Base-by-base conservation (phyloP, 2,329 filamentous ascomycete genomes). In the Aureobasidium vineae region DNA sequence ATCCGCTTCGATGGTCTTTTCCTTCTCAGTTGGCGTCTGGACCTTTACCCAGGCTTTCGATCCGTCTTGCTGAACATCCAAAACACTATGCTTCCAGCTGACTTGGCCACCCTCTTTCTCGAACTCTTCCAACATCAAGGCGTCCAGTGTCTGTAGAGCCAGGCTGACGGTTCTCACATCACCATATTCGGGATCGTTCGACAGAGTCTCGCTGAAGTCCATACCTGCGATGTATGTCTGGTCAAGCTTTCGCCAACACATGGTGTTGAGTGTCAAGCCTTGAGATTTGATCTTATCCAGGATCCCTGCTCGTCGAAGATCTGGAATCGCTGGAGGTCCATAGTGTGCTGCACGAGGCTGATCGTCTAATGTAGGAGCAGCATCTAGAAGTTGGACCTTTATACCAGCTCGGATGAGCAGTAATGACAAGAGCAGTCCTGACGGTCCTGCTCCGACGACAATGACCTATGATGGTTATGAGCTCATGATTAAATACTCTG, bases 311-410 rank as follows among this genome's bases (percentile, higher is more conserved):
- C 73, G 71, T 0, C 74, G 72, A 66, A 80, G 74, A 15, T 79
- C 75, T 0, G 77, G 76, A 45, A 79, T 77, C 0, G 78, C 75
- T 2, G 75, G 74, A 10, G 78, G 77, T 67, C 79, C 76, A 66
- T 81, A 79, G 3, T 79, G 77, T 68, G 79, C 79, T 65, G 79
- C 79, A 56, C 78, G 75, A 16, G 79, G 78, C 6, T 76, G 75
- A 7, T 72, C 71, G 60, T 74, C 71, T 43, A 76, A 70, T 21
- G 66, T 64, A 2, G 70, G 65, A 68, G 67, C 70, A 13, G 68
- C 71, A 68, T 75, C 75, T 52, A 80, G 69, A 47, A 80, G 70
- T 15, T 68, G 69, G 47, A 76, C 74, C 21, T 73, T 70, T 15
- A 79, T 73, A 7, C 71, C 66, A 2, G 74, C 73, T 66, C 76